These are phyloP conservation scores for Didymella sp. DNA, from an alignment of 2,329 filamentous ascomycete genomes.

Conservation along the genomic window DNA sequence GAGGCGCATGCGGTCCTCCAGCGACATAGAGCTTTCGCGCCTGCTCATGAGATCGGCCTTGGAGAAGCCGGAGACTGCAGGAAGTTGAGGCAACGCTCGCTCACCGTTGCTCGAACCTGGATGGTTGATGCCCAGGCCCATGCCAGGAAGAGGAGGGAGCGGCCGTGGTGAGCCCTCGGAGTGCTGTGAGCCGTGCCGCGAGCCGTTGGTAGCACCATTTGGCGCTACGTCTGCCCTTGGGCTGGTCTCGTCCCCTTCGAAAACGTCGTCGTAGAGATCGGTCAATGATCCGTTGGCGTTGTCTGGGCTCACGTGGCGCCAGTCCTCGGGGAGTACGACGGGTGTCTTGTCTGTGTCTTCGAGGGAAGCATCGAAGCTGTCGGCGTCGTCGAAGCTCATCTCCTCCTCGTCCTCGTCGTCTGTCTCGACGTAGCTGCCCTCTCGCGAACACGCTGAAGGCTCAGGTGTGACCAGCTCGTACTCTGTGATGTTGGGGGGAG, in stretches of 20 bases:
- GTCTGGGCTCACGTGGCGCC: constrained; percentile 78
- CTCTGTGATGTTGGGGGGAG: constrained; percentile 93
- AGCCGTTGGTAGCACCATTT: constrained; percentile 50
- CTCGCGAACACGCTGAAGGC: constrained; percentile 87
- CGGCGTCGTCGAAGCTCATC: constrained; percentile 71
- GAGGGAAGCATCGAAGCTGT: constrained; percentile 94
- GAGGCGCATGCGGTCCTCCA: constrained; percentile 84
- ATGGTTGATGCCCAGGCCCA: constrained; percentile 52
- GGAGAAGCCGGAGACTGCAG: constrained; percentile 68
- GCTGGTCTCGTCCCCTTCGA: constrained; percentile 68
- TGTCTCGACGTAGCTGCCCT: constrained; percentile 85
- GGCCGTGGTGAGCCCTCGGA: constrained; percentile 85
- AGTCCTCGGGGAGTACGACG: constrained; percentile 96
- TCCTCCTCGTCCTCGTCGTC: constrained; percentile 72
- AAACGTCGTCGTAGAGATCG: constrained; percentile 69
- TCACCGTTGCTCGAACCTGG: constrained; percentile 67
- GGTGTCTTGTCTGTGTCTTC: constrained; percentile 98
- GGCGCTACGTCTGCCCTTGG: constrained; percentile 66
- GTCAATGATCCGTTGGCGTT: constrained; percentile 63
- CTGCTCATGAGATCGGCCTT: constrained; percentile 82
- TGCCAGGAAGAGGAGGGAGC: constrained; percentile 82
- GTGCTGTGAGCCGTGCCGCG: constrained; percentile 73
- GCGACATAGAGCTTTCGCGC: constrained; percentile 74
- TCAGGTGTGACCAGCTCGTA: constrained; percentile 98
- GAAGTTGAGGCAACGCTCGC: constrained; percentile 75